These are phyloP conservation scores for Gossypium lobatum DNA, from an alignment of 441 rosid species.

Conservation along the genomic window DNA sequence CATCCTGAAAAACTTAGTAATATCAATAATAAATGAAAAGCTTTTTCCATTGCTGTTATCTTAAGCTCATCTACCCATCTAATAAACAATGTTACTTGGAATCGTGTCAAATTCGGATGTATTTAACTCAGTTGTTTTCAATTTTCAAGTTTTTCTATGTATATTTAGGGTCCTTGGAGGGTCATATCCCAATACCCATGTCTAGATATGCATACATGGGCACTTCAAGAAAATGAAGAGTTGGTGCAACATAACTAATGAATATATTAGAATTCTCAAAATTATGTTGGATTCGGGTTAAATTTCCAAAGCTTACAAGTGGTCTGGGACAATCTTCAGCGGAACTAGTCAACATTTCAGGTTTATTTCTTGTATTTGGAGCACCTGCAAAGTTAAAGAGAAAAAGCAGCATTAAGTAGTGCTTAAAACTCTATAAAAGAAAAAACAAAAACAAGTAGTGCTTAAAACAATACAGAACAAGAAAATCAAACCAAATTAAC, in stretches of 20 bases:
- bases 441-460: not conserved
- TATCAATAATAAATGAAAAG: constrained; percentile 19
- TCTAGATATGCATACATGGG: too few relatives aligned
- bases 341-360: constrained; percentile 25
- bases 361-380: constrained; percentile 33
- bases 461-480: not conserved
- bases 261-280: not conserved
- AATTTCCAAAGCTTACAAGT: constrained; percentile 39
- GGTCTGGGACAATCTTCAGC: constrained; percentile 36
- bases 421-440: not conserved
- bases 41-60: constrained; percentile 11
- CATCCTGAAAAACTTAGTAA: constrained; percentile 31
- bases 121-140: too few relatives aligned
- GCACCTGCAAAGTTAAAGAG: constrained; percentile 36
- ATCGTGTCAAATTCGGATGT: too few relatives aligned
- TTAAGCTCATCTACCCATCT: not conserved
- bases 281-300: not conserved
- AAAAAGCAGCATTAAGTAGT: constrained; percentile 1
- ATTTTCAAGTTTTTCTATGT: too few relatives aligned
- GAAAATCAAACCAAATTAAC: constrained; percentile 6
- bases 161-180: too few relatives aligned
- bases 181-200: too few relatives aligned
- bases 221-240: too few relatives aligned
- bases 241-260: too few relatives aligned
- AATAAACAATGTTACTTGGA: not conserved